Percentiles rank a stretch among this genome's conserved stretches.
These are phyloP conservation scores for Globisporangium rhizosaccharum DNA, from an alignment of 352 stramenopile genomes.

Conservation along the genomic window DNA sequence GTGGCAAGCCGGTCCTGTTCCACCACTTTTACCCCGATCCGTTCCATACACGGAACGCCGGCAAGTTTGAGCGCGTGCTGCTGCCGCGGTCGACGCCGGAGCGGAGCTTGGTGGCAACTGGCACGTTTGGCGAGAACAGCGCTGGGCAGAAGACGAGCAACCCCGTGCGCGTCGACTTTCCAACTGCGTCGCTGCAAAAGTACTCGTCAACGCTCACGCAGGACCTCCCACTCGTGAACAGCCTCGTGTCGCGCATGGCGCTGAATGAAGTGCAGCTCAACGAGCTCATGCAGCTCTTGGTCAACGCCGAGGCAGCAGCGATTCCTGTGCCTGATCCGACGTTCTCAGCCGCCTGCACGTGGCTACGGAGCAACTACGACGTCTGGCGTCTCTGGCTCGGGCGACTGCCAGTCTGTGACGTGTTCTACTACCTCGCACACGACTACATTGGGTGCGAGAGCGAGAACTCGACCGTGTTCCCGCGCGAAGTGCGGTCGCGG, in stretches of 20 bases:
- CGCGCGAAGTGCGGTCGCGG: conserved; percentile 22
- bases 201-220: conserved; percentile 16
- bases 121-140: conserved; percentile 40
- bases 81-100: conserved; percentile 29
- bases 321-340: conserved; percentile 10
- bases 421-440: conserved; percentile 28
- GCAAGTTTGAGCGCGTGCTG: conserved; percentile 27
- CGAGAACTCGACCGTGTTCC: conserved; percentile 16
- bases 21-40: conserved; percentile 48
- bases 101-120: conserved; percentile 15
- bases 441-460: conserved; percentile 22
- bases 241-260: conserved; percentile 7
- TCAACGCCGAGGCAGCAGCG: background rate
- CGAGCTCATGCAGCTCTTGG: conserved; percentile 13
- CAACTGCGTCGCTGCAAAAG: conserved; percentile 26
- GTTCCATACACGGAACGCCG: conserved; percentile 24
- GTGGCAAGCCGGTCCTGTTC: conserved; percentile 28
- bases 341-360: conserved; percentile 36
- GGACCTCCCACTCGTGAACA: conserved; percentile 8
- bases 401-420: conserved; percentile 26
- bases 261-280: conserved; percentile 16
- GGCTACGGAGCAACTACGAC: conserved; percentile 34
- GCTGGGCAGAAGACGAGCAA: conserved; percentile 40
- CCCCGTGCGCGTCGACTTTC: conserved; percentile 35
- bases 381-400: conserved; percentile 38